Evolutionary conservation across 2,329 filamentous ascomycete genomes (phyloP).

Genomic region (Penicillium sp.): DNA sequence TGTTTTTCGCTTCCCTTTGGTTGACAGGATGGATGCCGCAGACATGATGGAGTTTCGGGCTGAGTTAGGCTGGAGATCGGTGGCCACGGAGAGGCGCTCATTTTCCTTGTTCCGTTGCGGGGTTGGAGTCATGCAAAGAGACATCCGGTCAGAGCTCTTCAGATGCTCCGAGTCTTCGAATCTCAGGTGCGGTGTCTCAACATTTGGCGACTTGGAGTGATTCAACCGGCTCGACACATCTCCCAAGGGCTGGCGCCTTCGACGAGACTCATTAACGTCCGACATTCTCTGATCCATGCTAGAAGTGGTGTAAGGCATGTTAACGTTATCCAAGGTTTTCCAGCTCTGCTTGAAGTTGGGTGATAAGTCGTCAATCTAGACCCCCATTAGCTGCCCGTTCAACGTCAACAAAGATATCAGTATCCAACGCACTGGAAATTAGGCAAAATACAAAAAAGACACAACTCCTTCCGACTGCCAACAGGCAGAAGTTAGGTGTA

Average conservation of each 20-base stretch:
- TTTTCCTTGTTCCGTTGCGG: constrained; percentile 42
- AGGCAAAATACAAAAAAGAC: neutral
- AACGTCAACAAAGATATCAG: neutral
- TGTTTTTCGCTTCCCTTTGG: constrained; percentile 59
- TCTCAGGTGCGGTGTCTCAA: constrained; percentile 13
- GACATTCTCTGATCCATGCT: constrained; percentile 16
- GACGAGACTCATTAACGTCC: constrained; percentile 17
- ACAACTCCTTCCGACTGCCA: neutral
- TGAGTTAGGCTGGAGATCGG: constrained; percentile 47
- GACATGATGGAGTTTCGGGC: constrained; percentile 56
- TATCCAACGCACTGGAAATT: neutral
- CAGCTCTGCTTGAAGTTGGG: neutral
- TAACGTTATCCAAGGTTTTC: neutral
- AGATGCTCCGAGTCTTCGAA: constrained; percentile 17
- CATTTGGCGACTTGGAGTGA: constrained; percentile 14
- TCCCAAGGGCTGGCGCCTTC: constrained; percentile 22
- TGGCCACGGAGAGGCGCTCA: constrained; percentile 54
- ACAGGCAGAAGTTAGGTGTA: constrained; percentile 6
- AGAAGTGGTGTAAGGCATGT: neutral
- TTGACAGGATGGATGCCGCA: constrained; percentile 55
- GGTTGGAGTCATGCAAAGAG: constrained; percentile 27
- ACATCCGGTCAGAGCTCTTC: constrained; percentile 29
- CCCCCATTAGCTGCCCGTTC: neutral
- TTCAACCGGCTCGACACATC: constrained; percentile 23
- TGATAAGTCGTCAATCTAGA: neutral